Evolutionary conservation across 2,329 filamentous ascomycete genomes (phyloP).

Genomic region (Ophiostoma perfectum): DNA sequence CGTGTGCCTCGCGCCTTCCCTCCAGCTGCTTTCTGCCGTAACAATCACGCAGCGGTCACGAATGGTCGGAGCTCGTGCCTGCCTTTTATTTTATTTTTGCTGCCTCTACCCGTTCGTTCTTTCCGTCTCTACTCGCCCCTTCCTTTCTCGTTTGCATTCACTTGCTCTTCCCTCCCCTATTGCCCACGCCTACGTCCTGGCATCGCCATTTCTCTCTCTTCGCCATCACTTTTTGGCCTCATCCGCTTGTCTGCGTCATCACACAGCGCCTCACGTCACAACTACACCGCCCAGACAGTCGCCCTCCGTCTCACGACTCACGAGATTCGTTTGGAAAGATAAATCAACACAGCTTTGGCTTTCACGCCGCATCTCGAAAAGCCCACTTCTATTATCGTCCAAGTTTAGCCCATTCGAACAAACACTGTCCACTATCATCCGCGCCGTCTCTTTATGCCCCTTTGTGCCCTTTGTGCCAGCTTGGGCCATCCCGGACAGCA

Average conservation of each 20-base stretch:
- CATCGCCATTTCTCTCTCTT: background rate
- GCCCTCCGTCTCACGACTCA: background rate
- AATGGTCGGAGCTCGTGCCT: background rate
- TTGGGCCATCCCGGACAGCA: background rate
- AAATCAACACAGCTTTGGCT: background rate
- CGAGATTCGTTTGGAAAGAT: background rate
- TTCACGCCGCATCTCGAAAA: background rate
- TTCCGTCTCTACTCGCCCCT: background rate
- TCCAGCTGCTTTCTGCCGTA: conserved; percentile 13
- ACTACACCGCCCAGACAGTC: conserved; percentile 9
- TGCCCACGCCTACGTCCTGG: too few relatives aligned
- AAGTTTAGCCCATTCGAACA: background rate
- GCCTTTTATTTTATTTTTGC: background rate
- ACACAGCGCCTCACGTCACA: background rate
- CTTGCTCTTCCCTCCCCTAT: background rate
- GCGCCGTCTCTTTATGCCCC: background rate
- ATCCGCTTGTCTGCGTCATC: background rate
- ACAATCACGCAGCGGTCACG: conserved; percentile 12
- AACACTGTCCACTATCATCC: background rate
- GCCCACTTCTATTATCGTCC: background rate
- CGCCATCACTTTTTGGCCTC: background rate
- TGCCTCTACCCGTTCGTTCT: background rate
- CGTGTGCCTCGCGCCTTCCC: conserved; percentile 17
- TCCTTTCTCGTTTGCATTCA: background rate
- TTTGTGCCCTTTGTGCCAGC: background rate